Base-by-base conservation (phyloP, 139 green algal genomes). In the Astrephomene gubernaculifera region DNA sequence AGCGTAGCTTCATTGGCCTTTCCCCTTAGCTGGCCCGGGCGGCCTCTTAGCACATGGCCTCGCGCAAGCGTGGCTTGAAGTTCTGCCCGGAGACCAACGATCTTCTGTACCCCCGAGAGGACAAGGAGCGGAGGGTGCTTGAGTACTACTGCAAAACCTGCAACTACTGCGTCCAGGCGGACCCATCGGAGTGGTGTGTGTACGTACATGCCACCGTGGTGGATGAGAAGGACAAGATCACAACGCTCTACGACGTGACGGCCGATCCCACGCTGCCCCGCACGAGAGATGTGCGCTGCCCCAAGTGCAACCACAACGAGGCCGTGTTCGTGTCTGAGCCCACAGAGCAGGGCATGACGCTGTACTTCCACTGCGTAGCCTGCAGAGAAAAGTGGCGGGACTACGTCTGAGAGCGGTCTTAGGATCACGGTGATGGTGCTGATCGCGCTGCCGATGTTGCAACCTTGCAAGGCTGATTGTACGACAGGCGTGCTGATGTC, bases 21-120 rank as follows among this genome's bases (percentile, higher is more conserved):
- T 65, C 22, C 17, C 57, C 24, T 6, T 65, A 6, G 57, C 57
- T n/a, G 57, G 19, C 57, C 57, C 24, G 27, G 57, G 57, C 57
- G 57, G 57, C 6, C 57, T 22, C 24, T 22, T 65, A 65, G 57
- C 72, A 52, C 33, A 89, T 89, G 84, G 54, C 85, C 14, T 74
- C 45, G 31, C 61, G 82, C 0, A 70, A 64, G 24, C 82, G 87
- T 22, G 79, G 87, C 0, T 90, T 98, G 2, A 91, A 93, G 27
- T 98, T 98, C 71, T 98, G 96, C 82, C 95, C 94, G 1, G 95
- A 98, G 73, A 96, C 90, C 63, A 98, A 98, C 83, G 96, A 97
- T 78, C 76, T 98, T 64, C 87, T 98, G 43, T 97, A 97, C 76
- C 95, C 95, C 9, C 83, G 91, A 22, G 93, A 96, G 54, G 95